Percentiles rank a stretch among this genome's conserved stretches.
Evolutionary conservation across 106 monocot species (phyloP).

Genomic region (Iris macrosiphon): DNA sequence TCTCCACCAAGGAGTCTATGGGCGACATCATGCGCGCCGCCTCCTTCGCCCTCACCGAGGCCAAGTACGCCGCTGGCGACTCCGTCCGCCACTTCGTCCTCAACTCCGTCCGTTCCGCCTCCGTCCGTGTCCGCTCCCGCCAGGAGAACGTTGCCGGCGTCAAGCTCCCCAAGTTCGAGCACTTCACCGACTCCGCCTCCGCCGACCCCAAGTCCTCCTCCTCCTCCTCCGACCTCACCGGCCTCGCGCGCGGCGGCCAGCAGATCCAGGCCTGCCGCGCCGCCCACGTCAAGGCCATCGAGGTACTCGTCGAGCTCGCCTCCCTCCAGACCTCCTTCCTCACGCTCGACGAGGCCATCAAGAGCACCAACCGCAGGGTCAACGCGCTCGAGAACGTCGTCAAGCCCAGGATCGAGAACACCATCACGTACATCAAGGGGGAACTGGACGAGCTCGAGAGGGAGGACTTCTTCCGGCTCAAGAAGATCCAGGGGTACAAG

Average conservation of each 20-base stretch:
- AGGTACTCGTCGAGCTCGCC: constrained; percentile 86
- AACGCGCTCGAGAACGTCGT: constrained; percentile 95
- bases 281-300: constrained; percentile 77
- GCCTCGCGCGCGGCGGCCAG: constrained; percentile 79
- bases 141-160: constrained; percentile 94
- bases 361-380: constrained; percentile 92
- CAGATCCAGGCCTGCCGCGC: constrained; percentile 86
- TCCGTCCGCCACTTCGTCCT: constrained; percentile 64
- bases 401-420: constrained; percentile 93
- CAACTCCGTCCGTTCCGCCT: constrained; percentile 59
- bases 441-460: constrained; percentile 94
- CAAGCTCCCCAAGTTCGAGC: constrained; percentile 82
- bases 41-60: constrained; percentile 90
- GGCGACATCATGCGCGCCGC: constrained; percentile 85
- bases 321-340: constrained; percentile 96
- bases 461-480: constrained; percentile 94
- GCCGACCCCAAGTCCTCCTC: constrained; percentile 22
- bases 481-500: constrained; percentile 95
- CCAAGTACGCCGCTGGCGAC: constrained; percentile 91
- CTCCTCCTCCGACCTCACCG: constrained; percentile 51
- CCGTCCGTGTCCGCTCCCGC: constrained; percentile 69
- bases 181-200: constrained; percentile 43
- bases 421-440: constrained; percentile 85
- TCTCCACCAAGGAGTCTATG: constrained; percentile 88
- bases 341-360: constrained; percentile 94